Evolutionary conservation across 345 rosid species (phyloP), one percentile per base, ranked within the genome.

Genomic region (Aquilaria sinensis): DNA sequence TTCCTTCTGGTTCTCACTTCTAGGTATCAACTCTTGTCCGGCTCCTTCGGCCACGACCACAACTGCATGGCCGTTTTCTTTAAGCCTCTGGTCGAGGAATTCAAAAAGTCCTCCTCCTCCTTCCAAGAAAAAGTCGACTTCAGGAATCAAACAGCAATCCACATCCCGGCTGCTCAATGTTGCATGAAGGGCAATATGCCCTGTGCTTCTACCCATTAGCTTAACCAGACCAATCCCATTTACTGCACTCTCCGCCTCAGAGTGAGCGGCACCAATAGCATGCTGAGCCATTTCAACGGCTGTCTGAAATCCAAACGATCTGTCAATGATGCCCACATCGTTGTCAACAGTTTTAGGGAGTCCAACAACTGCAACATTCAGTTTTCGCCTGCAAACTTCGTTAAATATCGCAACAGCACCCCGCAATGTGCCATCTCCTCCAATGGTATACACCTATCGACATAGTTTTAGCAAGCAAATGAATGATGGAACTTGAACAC

Each of bases 161-260:
- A 93, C 97, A 31, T 90, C 97, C 10, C 97, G 83, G 79, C 92
- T 93, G 75, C 97, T 90, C 54, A 93, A 73, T 12, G 98, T 90
- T 43, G 98, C 85, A 32, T 93, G 77, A 33, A 93, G 80, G 14
- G 95, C 85, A 64, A 93, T 93, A 78, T 93, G 97, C 45, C 98
- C 95, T 9, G 96, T 88, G 77, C 92, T 85, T 75, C 96, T 74
- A 15, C 97, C 97, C 97, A 90, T 93, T 46, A 90, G 78, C 82
- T 90, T 93, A 58, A 93, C 96, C 30, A 88, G 71, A 49, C 96
- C 97, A 15, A 88, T 82, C 31, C 96, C 97, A 57, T 93, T 88
- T 43, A 88, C 95, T 3, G 96, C 97, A 59, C 97, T 93, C 82
- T 90, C 87, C 2, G 97, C 97, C 76, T 93, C 98, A 37, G 88